Percentiles rank a stretch among this genome's conserved stretches.
These are phyloP conservation scores for Onygenales sp. DNA, from an alignment of 2,329 filamentous ascomycete genomes.

Conservation along the genomic window DNA sequence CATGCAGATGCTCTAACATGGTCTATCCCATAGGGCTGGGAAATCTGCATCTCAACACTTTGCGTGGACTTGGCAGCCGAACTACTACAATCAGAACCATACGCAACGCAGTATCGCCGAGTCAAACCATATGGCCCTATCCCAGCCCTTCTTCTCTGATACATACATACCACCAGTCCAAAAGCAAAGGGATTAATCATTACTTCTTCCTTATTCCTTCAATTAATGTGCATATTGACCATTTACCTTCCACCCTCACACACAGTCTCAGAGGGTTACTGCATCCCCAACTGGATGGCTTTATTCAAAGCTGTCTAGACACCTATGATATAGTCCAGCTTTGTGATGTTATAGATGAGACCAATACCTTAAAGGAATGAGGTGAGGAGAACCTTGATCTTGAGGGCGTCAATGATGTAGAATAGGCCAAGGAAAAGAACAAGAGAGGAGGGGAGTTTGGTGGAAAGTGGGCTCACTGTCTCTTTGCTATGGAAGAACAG, in stretches of 20 bases:
- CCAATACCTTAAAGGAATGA: slow-evolving; percentile 22
- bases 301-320: slow-evolving; percentile 21
- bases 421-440: slow-evolving; percentile 20
- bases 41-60: slow-evolving; percentile 18
- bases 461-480: too few species aligned
- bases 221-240: slow-evolving; percentile 17
- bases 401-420: slow-evolving; percentile 18
- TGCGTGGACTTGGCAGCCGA: slow-evolving; percentile 15
- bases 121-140: slow-evolving; percentile 13
- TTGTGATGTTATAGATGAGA: slow-evolving; percentile 21
- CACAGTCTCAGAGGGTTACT: slow-evolving; percentile 20
- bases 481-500: too few species aligned
- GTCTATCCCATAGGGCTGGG: slow-evolving; percentile 15
- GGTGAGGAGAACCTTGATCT: slow-evolving; percentile 17
- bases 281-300: slow-evolving; percentile 19
- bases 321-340: slow-evolving; percentile 18
- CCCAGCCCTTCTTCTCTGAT: slow-evolving; percentile 16
- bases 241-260: slow-evolving; percentile 16
- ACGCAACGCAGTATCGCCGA: slow-evolving; percentile 12
- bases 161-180: slow-evolving; percentile 21
- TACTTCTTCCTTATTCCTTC: slow-evolving; percentile 20
- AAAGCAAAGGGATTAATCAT: slow-evolving; percentile 18
- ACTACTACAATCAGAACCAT: slow-evolving; percentile 14
- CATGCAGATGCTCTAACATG: slow-evolving; percentile 2
- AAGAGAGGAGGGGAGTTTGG: slow-evolving; percentile 10